Base-by-base conservation (phyloP, 2,329 filamentous ascomycete genomes). In the Colletotrichum theobromicola region DNA sequence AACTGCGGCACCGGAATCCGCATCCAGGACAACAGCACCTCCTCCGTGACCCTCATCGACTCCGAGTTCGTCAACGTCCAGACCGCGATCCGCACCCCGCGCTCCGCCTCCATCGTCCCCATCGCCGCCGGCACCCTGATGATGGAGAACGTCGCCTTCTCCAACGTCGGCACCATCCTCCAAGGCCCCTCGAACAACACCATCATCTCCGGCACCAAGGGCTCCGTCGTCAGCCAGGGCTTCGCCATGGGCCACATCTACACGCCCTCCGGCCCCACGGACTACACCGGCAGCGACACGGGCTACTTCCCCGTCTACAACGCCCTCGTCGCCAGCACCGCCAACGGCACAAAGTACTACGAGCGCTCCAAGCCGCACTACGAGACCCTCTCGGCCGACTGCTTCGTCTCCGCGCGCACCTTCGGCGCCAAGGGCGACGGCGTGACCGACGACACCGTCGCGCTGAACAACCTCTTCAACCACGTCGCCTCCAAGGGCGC, bases 311-410 rank as follows among this genome's bases (percentile, higher is more conserved):
- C 26, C 76, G 93, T 87, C 83, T 92, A 87, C 58, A 82, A 81
- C 57, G 82, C 79, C 10, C 90, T 96, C 4, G 85, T 94, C 3
- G 67, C 46, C 35, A 37, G 4, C 8, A 32, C 70, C 12, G 30
- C 46, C 24, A 84, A 88, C 58, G 83, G 84, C 16, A 80, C 80
- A 18, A 84, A 87, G 28, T 91, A 94, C 81, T 95, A 94, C 81
- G 92, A 94, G 79, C 90, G 93, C 21, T 93, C 94, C 77, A 95
- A 94, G 87, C 95, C 95, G 7, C 91, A 94, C 77, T 97, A 97
- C 80, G 89, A 92, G 70, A 82, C 88, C 32, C 79, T 92, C 5
- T 84, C 90, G 1, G 87, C 87, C 2, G 87, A 86, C 3, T 86
- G 88, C 8, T 95, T 97, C 80, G 81, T 94, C 78, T 94, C 91